These are phyloP conservation scores for Fusarium buxicola DNA, from an alignment of 2,329 filamentous ascomycete species.

Conservation along the genomic window DNA sequence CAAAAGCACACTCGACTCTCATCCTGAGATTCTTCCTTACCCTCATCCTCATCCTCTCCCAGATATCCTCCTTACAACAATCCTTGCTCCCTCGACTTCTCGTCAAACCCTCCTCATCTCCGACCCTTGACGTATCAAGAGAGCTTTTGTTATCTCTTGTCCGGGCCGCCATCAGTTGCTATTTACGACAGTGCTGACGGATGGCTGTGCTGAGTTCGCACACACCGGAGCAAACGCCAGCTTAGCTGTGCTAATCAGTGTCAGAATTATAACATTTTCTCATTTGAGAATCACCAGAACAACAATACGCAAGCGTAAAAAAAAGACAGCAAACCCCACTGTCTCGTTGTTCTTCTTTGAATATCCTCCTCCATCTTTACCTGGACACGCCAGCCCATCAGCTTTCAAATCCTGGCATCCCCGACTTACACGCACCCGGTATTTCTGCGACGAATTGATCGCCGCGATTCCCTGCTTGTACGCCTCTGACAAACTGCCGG, in stretches of 20 bases:
- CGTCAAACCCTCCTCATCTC: slow-evolving; percentile 34
- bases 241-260: slow-evolving; percentile 44
- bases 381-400: slow-evolving; percentile 11
- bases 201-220: slow-evolving; percentile 48
- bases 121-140: slow-evolving; percentile 43
- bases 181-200: slow-evolving; percentile 48
- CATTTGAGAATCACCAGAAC: slow-evolving; percentile 35
- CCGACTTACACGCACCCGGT: slow-evolving; percentile 39
- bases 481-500: slow-evolving; percentile 29
- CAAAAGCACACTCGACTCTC: slow-evolving; percentile 22
- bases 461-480: slow-evolving; percentile 21
- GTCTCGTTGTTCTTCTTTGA: slow-evolving; percentile 25
- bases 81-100: slow-evolving; percentile 24
- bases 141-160: slow-evolving; percentile 46
- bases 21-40: slow-evolving; percentile 25
- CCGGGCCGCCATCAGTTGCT: slow-evolving; percentile 42
- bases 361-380: slow-evolving; percentile 11
- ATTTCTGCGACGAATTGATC: slow-evolving; percentile 38
- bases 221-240: slow-evolving; percentile 37
- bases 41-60: slow-evolving; percentile 20
- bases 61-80: slow-evolving; percentile 19
- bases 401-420: slow-evolving; percentile 28
- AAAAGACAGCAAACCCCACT: slow-evolving; percentile 18
- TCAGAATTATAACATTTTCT: slow-evolving; percentile 44
- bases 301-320: slow-evolving; percentile 8